phyloP scores from a whole-genome alignment of 106 monocot species.

The Vanilla planifolia region DNA sequence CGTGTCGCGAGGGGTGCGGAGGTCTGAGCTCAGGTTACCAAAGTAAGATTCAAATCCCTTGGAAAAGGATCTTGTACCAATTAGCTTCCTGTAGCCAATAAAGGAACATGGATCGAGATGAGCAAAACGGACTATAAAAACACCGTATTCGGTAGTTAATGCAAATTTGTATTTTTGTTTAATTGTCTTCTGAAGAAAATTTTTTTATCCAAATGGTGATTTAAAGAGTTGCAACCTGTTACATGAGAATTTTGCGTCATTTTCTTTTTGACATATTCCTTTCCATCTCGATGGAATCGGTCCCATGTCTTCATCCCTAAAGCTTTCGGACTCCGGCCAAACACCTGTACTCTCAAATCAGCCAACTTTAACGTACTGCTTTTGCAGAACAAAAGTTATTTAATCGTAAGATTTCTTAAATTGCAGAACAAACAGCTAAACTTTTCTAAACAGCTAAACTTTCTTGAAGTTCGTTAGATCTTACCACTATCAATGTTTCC shows the following conservation, averaged over 20 bases:
- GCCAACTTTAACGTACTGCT: too few relatives aligned
- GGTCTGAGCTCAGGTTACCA: slow-evolving; percentile 5
- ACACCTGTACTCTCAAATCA: slow-evolving; percentile 20
- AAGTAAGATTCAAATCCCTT: slow-evolving; percentile 3
- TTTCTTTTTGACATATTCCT: slow-evolving; percentile 24
- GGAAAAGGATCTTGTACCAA: slow-evolving; percentile 19
- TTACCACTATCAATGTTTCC: slow-evolving; percentile 70
- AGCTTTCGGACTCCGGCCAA: slow-evolving; percentile 26
- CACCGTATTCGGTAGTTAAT: too few relatives aligned
- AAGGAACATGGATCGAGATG: background rate
- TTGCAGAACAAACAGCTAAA: too few relatives aligned
- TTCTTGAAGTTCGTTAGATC: too few relatives aligned
- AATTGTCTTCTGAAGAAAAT: too few relatives aligned
- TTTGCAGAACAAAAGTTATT: too few relatives aligned
- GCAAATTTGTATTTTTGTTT: background rate
- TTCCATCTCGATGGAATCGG: slow-evolving; percentile 23
- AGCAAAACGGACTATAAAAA: background rate
- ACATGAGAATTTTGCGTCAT: slow-evolving; percentile 13
- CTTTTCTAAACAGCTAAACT: too few relatives aligned
- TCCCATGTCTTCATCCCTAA: slow-evolving; percentile 17
- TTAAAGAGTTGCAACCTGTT: slow-evolving; percentile 25
- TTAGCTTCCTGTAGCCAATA: slow-evolving; percentile 12
- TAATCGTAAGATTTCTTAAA: too few relatives aligned
- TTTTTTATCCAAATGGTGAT: too few relatives aligned
- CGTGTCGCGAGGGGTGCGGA: slow-evolving; percentile 13